Evolutionary conservation across 768 basidiomycete genomes (phyloP).

Genomic region (Podaxis sp.): DNA sequence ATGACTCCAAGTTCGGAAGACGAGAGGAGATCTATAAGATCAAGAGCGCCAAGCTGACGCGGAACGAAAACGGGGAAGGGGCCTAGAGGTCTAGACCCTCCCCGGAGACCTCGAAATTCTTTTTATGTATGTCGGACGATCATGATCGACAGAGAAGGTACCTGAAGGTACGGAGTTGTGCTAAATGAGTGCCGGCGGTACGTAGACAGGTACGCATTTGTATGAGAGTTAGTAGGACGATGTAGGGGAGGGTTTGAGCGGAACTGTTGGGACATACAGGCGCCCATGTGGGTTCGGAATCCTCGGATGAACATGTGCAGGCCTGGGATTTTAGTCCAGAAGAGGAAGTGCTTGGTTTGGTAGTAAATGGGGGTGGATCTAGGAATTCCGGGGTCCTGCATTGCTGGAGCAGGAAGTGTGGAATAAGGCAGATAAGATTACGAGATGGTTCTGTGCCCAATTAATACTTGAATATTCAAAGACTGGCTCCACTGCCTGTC

Average conservation of each 20-base stretch:
- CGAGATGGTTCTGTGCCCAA: slow-evolving; percentile 7
- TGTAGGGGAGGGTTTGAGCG: background rate
- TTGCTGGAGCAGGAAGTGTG: background rate
- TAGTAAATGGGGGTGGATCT: background rate
- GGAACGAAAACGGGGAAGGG: slow-evolving; percentile 17
- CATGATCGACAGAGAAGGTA: background rate
- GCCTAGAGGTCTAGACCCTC: slow-evolving; percentile 14
- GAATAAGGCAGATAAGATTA: slow-evolving; percentile 8
- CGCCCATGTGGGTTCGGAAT: background rate
- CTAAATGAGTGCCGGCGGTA: slow-evolving; percentile 15
- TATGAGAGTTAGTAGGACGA: background rate
- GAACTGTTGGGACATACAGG: background rate
- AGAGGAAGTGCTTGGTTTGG: background rate
- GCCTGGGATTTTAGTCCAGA: background rate
- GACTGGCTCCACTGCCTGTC: slow-evolving; percentile 11
- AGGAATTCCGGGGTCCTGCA: background rate
- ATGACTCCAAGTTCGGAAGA: slow-evolving; percentile 87
- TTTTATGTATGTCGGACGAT: slow-evolving; percentile 8
- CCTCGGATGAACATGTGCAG: background rate
- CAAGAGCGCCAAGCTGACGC: slow-evolving; percentile 40
- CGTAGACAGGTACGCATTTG: background rate
- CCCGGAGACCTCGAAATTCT: background rate
- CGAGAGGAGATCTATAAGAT: slow-evolving; percentile 80
- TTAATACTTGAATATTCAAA: slow-evolving; percentile 6
- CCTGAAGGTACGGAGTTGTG: background rate